Evolutionary conservation across 345 rosid species (phyloP).

Genomic region (Lumnitzera littorea): DNA sequence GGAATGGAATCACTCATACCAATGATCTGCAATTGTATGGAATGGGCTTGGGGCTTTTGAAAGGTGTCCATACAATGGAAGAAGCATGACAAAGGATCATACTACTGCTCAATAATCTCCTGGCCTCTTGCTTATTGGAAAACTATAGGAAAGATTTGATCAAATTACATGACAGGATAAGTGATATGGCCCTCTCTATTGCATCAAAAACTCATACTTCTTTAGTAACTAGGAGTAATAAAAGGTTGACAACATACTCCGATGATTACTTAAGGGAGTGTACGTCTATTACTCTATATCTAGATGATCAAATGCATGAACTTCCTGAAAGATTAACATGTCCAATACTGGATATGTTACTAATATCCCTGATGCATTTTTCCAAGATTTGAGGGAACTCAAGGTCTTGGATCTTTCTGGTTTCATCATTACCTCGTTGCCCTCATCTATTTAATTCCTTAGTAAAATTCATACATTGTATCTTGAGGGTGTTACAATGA

Average conservation of each 20-base stretch:
- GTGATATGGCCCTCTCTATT: conserved; percentile 12
- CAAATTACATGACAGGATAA: conserved; percentile 19
- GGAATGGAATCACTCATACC: not conserved
- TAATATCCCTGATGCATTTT: conserved; percentile 1
- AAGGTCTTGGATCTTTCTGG: conserved; percentile 10
- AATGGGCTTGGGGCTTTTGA: conserved; percentile 20
- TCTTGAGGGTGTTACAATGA: conserved; percentile 2
- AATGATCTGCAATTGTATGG: conserved; percentile 14
- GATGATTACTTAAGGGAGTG: not conserved
- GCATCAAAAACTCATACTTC: conserved; percentile 7
- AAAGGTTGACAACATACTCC: not conserved
- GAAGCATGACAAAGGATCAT: conserved; percentile 8
- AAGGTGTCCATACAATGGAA: not conserved
- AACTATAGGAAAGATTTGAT: not conserved
- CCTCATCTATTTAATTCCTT: conserved; percentile 3
- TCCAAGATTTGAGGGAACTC: conserved; percentile 12
- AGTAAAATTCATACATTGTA: conserved; percentile 11
- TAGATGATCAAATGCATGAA: not conserved
- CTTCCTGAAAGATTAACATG: conserved; percentile 3
- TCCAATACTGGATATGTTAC: conserved; percentile 10
- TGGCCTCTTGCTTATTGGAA: conserved; percentile 17
- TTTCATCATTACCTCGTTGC: not conserved
- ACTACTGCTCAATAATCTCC: conserved; percentile 14
- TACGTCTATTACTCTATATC: not conserved
- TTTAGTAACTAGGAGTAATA: not conserved